Base-by-base conservation (phyloP, 306 rosid genomes). In the Cicer arietinum region DNA sequence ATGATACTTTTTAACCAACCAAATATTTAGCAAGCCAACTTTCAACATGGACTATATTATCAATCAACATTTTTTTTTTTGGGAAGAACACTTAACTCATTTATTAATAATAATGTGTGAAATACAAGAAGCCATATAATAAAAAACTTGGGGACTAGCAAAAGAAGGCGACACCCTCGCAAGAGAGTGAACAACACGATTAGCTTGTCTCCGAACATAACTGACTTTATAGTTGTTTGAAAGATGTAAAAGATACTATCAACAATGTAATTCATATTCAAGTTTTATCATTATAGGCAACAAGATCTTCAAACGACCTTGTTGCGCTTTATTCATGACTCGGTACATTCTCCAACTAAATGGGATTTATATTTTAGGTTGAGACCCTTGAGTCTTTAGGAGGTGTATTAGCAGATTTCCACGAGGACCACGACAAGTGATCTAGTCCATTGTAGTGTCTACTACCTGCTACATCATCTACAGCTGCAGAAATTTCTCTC, bases 401-500 rank as follows among this genome's bases (percentile, higher is more conserved):
- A 72, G 96, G 97, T 22, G 96, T 90, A 81, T 75, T 76, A 25
- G 90, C 87, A 47, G 52, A 72, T 52, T 80, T 77, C 92, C 96
- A 92, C 1, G 57, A 47, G 1, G 41, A 1, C 92, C 96, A 92
- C 1, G 57, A 47, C 1, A 44, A 2, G 2, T 10, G 35, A 20
- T 1, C 47, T 8, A 16, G 0, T 69, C 6, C 73, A n/a, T 7
- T 74, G 22, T 1, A 46, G 56, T 52, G 7, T 57, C 85, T 77
- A 18, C 6, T 41, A n/a, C 96, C 97, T 8, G 89, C 89, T 7
- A 88, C 83, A 18, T 88, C 87, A 16, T 80, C 73, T 10, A 76
- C 37, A 0, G 87, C 86, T 57, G 80, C 84, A 7, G 81, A 84
- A 71, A 88, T 68, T 72, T 88, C 90, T 52, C n/a, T 84, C 39